Percentiles rank a stretch among this genome's conserved stretches.
phyloP scores from a whole-genome alignment of 2,329 filamentous ascomycete species.

The Dactylonectria estremocensis region DNA sequence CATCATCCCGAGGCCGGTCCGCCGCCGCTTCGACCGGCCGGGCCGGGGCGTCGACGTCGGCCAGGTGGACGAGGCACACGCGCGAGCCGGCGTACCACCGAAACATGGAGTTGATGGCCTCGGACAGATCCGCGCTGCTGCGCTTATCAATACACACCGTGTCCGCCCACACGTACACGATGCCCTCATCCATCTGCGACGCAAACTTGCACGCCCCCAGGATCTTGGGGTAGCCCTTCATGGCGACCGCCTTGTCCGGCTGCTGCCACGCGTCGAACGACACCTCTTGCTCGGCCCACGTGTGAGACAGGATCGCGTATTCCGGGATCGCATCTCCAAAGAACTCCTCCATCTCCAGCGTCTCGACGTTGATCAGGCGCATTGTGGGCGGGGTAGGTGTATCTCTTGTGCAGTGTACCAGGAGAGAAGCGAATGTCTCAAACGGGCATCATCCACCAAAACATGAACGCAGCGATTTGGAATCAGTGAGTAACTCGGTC shows the following conservation, averaged over 20 bases:
- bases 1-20: not conserved
- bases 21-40: not conserved
- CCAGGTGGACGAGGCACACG: conserved; percentile 36
- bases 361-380: conserved; percentile 33
- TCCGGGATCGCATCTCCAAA: conserved; percentile 25
- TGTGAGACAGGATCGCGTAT: conserved; percentile 36
- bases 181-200: not conserved
- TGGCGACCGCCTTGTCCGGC: not conserved
- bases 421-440: not conserved
- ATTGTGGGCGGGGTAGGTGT: conserved; percentile 8
- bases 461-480: not conserved
- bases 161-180: conserved; percentile 31
- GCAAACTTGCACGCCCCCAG: conserved; percentile 22
- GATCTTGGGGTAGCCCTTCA: conserved; percentile 33
- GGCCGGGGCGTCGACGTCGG: conserved; percentile 26
- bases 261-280: conserved; percentile 31
- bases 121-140: conserved; percentile 38
- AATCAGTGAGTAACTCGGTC: no score
- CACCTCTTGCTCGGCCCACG: conserved; percentile 31
- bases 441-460: not conserved
- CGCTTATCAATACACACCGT: conserved; percentile 38
- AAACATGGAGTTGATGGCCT: conserved; percentile 45
- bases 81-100: conserved; percentile 48
- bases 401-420: not conserved
- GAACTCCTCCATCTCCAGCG: conserved; percentile 28